A percentile compares a stretch with the other conserved stretches of the same genome.
Evolutionary conservation across 495 filamentous ascomycete species (phyloP).

Genomic region (Tuber borchii): DNA sequence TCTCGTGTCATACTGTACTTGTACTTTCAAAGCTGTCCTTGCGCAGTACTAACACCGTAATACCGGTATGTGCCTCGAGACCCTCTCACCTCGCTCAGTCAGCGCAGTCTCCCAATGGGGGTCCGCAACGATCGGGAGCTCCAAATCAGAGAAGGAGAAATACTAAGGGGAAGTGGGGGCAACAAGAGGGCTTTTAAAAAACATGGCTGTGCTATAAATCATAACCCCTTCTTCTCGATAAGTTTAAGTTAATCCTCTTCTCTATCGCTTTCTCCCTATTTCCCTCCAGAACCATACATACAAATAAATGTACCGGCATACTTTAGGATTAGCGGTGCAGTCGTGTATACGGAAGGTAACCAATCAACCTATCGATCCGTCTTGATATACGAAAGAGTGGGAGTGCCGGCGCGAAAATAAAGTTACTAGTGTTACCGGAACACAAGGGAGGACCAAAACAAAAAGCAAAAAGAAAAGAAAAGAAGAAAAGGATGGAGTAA

Average conservation of each 20-base stretch:
- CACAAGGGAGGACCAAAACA: background rate
- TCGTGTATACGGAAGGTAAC: background rate
- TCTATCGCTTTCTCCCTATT: background rate
- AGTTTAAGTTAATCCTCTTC: background rate
- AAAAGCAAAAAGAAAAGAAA: background rate
- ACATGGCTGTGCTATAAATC: background rate
- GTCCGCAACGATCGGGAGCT: background rate
- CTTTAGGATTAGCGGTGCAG: background rate
- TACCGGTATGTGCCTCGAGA: background rate
- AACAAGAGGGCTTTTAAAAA: background rate
- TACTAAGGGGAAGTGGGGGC: background rate
- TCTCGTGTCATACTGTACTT: background rate
- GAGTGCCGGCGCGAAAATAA: background rate
- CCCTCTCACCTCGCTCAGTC: background rate
- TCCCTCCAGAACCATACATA: background rate
- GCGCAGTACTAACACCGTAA: background rate
- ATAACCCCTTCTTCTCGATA: background rate
- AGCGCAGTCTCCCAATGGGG: background rate
- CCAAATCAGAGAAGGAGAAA: background rate
- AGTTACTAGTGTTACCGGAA: background rate
- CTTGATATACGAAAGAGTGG: background rate
- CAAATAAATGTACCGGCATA: background rate
- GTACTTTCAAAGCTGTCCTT: background rate
- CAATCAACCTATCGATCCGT: background rate
- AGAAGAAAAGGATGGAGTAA: background rate